phyloP scores from a whole-genome alignment of 2,329 filamentous ascomycete species.

The Zelopaecilomyces penicillatus region DNA sequence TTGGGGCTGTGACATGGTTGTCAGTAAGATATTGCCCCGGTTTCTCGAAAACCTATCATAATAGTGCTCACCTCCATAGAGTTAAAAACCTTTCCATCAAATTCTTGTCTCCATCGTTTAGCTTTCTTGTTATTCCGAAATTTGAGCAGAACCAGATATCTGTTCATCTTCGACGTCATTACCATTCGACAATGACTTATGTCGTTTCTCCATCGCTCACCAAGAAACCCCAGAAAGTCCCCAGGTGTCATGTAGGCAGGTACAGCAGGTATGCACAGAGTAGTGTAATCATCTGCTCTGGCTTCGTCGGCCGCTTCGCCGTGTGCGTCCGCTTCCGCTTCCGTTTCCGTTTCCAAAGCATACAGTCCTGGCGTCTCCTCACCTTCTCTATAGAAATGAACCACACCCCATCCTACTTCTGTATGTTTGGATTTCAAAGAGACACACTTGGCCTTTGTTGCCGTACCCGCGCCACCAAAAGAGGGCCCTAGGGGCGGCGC shows the following conservation, averaged over 20 bases:
- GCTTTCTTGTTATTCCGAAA: constrained; percentile 71
- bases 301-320: constrained; percentile 18
- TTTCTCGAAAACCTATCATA: no score
- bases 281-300: constrained; percentile 63
- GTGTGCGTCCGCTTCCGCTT: constrained; percentile 13
- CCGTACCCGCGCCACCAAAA: constrained; percentile 54
- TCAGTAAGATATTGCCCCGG: neutral
- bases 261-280: constrained; percentile 86
- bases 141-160: constrained; percentile 94
- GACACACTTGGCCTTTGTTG: constrained; percentile 74
- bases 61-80: constrained; percentile 62
- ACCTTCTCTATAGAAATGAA: constrained; percentile 85
- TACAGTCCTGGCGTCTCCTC: constrained; percentile 58
- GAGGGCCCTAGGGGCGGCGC: constrained; percentile 47
- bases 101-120: constrained; percentile 71
- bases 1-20: constrained; percentile 53
- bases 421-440: constrained; percentile 64
- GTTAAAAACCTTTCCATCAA: constrained; percentile 91
- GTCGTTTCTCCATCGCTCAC: constrained; percentile 74
- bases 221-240: constrained; percentile 86
- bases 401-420: constrained; percentile 82
- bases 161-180: constrained; percentile 76
- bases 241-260: constrained; percentile 88
- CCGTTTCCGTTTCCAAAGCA: constrained; percentile 15
- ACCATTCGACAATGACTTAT: constrained; percentile 95